Evolutionary conservation across 371 early-diverging fungal species (phyloP), one percentile per base, ranked within the genome.

Genomic region (Apophysomyces elegans): DNA sequence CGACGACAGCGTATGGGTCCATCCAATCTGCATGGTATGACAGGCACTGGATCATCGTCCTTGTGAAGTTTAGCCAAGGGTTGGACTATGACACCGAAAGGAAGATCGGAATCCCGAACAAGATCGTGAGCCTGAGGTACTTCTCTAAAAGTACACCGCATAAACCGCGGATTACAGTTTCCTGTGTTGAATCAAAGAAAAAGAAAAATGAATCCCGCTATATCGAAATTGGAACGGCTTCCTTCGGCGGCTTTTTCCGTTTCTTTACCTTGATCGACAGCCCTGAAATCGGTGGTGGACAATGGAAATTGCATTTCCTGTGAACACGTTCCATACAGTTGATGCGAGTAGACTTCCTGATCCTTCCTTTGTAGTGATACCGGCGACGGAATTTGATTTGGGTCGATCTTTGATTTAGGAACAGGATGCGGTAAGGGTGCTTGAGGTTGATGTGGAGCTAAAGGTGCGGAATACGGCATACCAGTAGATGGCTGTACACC

Each of bases 341-440:
- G 69, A 54, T 73, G 69, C 5, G 80, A 79, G 77, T 89, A 91
- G 5, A 73, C 58, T 13, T 78, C 79, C 69, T 95, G 94, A 74
- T 98, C 95, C 13, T 77, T 73, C 41, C 86, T 83, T 59, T 95
- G 95, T 37, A 94, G 91, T 32, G 85, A 84, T 3, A 95, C 86
- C 14, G 96, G 96, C 13, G 94, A 91, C 8, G 99, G 99, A 47
- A 98, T 93, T 64, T 95, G 94, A 74, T 94, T 89, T 1, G 98
- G 97, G 72, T 98, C 95, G 56, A 98, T 97, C 39, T 87, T 85
- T 3, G 87, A 79, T 62, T 83, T 86, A 32, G 84, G 64, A 21
- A 26, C 35, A 18, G 62, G 56, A 26, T 54, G 73, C 18, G 65
- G 66, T 32, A 47, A 56, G 12, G 37, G 65, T 38, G 56, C 63